Evolutionary conservation across 2,329 filamentous ascomycete genomes (phyloP).

Genomic region (Sporothrix dimorphospora): DNA sequence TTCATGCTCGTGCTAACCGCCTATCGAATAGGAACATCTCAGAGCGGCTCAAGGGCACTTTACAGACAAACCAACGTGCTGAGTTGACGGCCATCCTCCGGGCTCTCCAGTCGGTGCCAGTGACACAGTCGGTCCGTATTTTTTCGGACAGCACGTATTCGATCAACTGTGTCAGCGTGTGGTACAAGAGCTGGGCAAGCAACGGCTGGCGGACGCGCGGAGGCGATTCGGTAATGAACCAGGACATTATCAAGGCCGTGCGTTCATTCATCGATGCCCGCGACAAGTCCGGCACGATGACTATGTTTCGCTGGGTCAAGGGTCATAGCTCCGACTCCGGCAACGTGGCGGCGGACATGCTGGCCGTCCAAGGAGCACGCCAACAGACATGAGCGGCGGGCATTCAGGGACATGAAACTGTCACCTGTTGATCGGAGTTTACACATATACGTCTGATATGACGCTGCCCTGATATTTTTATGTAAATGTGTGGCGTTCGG

Average conservation of each 20-base stretch:
- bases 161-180: slow-evolving; percentile 85
- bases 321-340: slow-evolving; percentile 75
- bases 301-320: slow-evolving; percentile 85
- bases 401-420: neutral
- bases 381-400: slow-evolving; percentile 26
- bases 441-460: neutral
- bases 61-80: slow-evolving; percentile 94
- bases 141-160: slow-evolving; percentile 88
- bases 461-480: neutral
- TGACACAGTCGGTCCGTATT: slow-evolving; percentile 71
- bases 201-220: slow-evolving; percentile 77
- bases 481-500: neutral
- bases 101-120: slow-evolving; percentile 74
- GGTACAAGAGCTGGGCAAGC: slow-evolving; percentile 76
- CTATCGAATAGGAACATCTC: slow-evolving; percentile 60
- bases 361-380: slow-evolving; percentile 70
- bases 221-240: slow-evolving; percentile 74
- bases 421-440: neutral
- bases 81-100: slow-evolving; percentile 87
- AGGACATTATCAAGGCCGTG: slow-evolving; percentile 77
- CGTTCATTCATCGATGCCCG: slow-evolving; percentile 72
- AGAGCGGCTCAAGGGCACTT: slow-evolving; percentile 71
- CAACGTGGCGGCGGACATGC: slow-evolving; percentile 77
- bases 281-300: slow-evolving; percentile 60
- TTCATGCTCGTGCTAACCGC: neutral